These are phyloP conservation scores for Actinomortierella ambigua DNA, from an alignment of 371 early-diverging fungal species.

Conservation along the genomic window DNA sequence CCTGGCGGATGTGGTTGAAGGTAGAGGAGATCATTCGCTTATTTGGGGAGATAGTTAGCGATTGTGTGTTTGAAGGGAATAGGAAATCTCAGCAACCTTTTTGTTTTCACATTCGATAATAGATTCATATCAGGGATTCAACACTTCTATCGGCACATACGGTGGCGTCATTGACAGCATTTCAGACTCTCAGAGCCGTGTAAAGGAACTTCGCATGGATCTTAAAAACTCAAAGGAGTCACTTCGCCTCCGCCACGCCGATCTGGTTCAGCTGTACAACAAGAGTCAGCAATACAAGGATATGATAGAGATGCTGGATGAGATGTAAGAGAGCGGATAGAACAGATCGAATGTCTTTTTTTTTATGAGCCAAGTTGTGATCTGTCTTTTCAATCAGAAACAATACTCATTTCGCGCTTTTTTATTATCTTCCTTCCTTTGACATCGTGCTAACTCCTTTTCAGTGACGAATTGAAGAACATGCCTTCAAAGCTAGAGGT, in stretches of 20 bases:
- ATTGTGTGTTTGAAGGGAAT: too few species aligned
- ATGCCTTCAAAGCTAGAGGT: slow-evolving; percentile 80
- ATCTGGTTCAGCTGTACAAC: slow-evolving; percentile 78
- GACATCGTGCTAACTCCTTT: background rate
- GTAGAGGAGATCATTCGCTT: slow-evolving; percentile 50
- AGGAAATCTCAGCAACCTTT: background rate
- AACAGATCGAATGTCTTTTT: slow-evolving; percentile 2
- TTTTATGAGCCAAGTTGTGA: slow-evolving; percentile 19
- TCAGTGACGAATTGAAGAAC: slow-evolving; percentile 81
- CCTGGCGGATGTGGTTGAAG: slow-evolving; percentile 87
- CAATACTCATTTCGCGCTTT: background rate
- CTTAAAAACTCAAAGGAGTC: slow-evolving; percentile 73
- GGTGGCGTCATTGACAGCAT: slow-evolving; percentile 89
- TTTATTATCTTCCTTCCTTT: background rate
- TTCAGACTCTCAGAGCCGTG: slow-evolving; percentile 66
- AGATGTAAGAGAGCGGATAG: slow-evolving; percentile 63
- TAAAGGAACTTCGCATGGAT: slow-evolving; percentile 70
- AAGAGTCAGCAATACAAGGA: slow-evolving; percentile 86
- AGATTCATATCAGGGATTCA: slow-evolving; percentile 94
- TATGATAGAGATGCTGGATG: slow-evolving; percentile 77
- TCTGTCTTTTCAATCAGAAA: slow-evolving; percentile 29
- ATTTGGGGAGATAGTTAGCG: too few species aligned
- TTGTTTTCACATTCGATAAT: slow-evolving; percentile 2
- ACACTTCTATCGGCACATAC: slow-evolving; percentile 90
- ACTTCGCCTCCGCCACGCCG: slow-evolving; percentile 72